Conservation (phyloP, 345 rosid genomes). For the Boechera retrofracta region DNA sequence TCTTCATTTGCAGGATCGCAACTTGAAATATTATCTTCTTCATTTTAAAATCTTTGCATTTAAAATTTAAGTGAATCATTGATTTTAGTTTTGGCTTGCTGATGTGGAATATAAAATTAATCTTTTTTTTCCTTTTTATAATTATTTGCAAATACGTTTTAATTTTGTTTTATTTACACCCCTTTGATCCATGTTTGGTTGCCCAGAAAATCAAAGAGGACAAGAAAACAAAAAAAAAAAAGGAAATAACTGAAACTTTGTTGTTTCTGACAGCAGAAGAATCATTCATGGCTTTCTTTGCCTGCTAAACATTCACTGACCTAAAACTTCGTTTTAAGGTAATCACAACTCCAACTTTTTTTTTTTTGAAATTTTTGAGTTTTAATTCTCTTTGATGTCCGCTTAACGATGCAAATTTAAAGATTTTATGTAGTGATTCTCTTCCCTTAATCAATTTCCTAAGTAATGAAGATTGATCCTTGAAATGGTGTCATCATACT, state of each 20-base stretch:
- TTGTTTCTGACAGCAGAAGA: conserved; percentile 32
- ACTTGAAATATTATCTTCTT: background rate
- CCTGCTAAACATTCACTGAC: conserved; percentile 35
- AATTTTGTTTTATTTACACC: background rate
- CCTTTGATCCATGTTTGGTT: conserved; percentile 44
- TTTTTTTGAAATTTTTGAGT: conserved; percentile 4
- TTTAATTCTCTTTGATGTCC: conserved; percentile 27
- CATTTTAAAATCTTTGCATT: conserved; percentile 8
- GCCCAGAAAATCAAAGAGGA: conserved; percentile 42
- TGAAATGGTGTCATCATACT: conserved; percentile 11
- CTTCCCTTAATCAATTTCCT: conserved; percentile 41
- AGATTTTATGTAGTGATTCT: conserved; percentile 26
- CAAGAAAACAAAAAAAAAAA: background rate
- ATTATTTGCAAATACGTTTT: conserved; percentile 28
- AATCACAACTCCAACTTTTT: conserved; percentile 6
- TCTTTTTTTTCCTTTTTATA: background rate
- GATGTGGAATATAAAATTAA: conserved; percentile 23
- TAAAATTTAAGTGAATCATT: background rate
- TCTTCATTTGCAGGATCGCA: background rate
- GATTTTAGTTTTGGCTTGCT: conserved; percentile 14
- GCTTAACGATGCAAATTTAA: conserved; percentile 26
- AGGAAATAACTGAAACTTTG: conserved; percentile 16
- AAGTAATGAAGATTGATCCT: conserved; percentile 45
- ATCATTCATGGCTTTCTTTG: conserved; percentile 37
- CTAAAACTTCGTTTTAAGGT: conserved; percentile 36